Evolutionary conservation across 768 basidiomycete genomes (phyloP).

Genomic region (Tylopilus balloui): DNA sequence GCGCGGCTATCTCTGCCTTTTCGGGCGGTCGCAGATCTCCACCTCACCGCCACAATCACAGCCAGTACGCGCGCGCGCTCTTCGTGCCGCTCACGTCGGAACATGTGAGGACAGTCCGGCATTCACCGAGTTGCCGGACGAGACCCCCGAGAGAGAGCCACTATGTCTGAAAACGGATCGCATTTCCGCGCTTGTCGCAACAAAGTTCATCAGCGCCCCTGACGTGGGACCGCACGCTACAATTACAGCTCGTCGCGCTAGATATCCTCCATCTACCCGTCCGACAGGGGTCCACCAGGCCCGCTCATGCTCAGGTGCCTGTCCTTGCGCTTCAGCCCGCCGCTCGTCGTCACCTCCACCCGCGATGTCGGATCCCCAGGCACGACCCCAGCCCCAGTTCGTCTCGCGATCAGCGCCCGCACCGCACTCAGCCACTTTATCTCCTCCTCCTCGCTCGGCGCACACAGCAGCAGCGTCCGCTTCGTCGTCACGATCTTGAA

Average conservation of each 20-base stretch:
- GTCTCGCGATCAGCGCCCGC: constrained; percentile 80
- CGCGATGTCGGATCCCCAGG: constrained; percentile 39
- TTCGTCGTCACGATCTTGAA: constrained; percentile 98
- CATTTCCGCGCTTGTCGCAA: constrained; percentile 34
- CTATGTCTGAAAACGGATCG: constrained; percentile 26
- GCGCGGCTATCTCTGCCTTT: constrained; percentile 18
- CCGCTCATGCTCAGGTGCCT: constrained; percentile 46
- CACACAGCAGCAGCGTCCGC: constrained; percentile 82
- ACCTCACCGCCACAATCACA: constrained; percentile 10
- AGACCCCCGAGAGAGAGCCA: constrained; percentile 14
- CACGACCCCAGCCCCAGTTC: constrained; percentile 48
- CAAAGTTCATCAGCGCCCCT: constrained; percentile 18
- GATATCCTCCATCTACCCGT: constrained; percentile 24
- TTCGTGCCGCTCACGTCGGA: constrained; percentile 17
- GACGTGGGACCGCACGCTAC: constrained; percentile 23
- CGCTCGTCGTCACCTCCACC: constrained; percentile 22
- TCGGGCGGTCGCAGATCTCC: constrained; percentile 19
- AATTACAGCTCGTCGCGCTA: constrained; percentile 8
- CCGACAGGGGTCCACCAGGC: constrained; percentile 19
- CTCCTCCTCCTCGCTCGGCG: constrained; percentile 96
- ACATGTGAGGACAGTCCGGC: too few species aligned
- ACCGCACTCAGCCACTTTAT: constrained; percentile 97
- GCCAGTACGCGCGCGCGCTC: constrained; percentile 3
- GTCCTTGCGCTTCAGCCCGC: constrained; percentile 43
- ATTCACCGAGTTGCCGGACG: constrained; percentile 4